A percentile compares a stretch with the other conserved stretches of the same genome.
phyloP scores from a whole-genome alignment of 345 rosid genomes.

The Durio zibethinus region DNA sequence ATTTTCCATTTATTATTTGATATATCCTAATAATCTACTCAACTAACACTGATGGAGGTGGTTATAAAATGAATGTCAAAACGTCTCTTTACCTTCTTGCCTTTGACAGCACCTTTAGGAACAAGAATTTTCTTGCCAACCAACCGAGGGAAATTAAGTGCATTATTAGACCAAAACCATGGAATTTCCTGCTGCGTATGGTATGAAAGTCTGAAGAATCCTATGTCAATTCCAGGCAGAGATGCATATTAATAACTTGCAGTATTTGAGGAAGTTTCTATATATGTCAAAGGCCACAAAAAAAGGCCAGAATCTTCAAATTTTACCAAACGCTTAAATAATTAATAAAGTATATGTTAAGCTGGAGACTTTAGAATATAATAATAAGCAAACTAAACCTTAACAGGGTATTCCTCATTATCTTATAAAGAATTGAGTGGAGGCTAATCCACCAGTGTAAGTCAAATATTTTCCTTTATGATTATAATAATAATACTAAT shows the following conservation, averaged over 20 bases:
- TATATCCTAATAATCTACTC: not conserved
- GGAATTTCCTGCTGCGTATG: not conserved
- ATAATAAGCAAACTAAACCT: not conserved
- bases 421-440: not conserved
- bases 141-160: not conserved
- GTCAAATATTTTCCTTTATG: not conserved
- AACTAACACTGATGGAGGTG: not conserved
- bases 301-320: not conserved
- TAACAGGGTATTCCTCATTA: not conserved
- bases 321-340: not conserved
- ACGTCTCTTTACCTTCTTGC: not conserved
- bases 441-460: not conserved
- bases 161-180: not conserved
- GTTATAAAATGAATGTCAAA: not conserved
- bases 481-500: not conserved
- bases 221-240: not conserved
- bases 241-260: not conserved
- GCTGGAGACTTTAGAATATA: no score
- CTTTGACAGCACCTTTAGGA: not conserved
- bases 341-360: not conserved
- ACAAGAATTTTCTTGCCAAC: not conserved
- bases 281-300: not conserved
- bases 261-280: no score
- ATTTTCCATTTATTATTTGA: not conserved
- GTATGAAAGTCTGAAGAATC: not conserved